Evolutionary conservation across 2,329 filamentous ascomycete species (phyloP).

Genomic region (Pseudogymnoascus verrucosus): DNA sequence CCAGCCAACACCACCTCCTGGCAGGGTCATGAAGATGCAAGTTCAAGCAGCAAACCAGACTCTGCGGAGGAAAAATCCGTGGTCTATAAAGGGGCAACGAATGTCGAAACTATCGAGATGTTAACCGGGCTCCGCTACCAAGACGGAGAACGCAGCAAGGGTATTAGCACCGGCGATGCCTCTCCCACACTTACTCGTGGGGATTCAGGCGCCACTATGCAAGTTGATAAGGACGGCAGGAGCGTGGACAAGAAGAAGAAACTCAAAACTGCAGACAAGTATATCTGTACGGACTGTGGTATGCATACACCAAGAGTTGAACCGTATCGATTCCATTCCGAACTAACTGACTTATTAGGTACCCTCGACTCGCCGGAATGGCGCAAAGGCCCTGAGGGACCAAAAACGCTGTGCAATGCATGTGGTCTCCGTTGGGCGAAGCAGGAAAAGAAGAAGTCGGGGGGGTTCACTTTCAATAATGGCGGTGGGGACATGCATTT

Average conservation of each 20-base stretch:
- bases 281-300: slow-evolving; percentile 92
- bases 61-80: slow-evolving; percentile 81
- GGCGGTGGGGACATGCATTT: background rate
- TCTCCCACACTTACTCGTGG: slow-evolving; percentile 76
- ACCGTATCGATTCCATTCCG: background rate
- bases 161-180: slow-evolving; percentile 77
- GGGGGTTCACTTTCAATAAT: background rate
- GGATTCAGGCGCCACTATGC: slow-evolving; percentile 78
- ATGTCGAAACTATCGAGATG: slow-evolving; percentile 86
- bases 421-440: slow-evolving; percentile 72
- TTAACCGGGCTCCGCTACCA: slow-evolving; percentile 81
- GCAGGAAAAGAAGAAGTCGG: slow-evolving; percentile 66
- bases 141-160: slow-evolving; percentile 79
- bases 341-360: slow-evolving; percentile 32
- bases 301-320: slow-evolving; percentile 29
- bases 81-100: slow-evolving; percentile 65
- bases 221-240: slow-evolving; percentile 66
- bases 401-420: slow-evolving; percentile 92
- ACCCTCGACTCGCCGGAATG: slow-evolving; percentile 92
- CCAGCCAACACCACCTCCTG: slow-evolving; percentile 63
- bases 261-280: slow-evolving; percentile 75
- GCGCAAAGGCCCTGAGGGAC: slow-evolving; percentile 86
- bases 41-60: slow-evolving; percentile 58
- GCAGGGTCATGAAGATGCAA: slow-evolving; percentile 70
- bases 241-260: slow-evolving; percentile 77